Conservation (phyloP, 805 yeast genomes). For the Spathaspora sp. region DNA sequence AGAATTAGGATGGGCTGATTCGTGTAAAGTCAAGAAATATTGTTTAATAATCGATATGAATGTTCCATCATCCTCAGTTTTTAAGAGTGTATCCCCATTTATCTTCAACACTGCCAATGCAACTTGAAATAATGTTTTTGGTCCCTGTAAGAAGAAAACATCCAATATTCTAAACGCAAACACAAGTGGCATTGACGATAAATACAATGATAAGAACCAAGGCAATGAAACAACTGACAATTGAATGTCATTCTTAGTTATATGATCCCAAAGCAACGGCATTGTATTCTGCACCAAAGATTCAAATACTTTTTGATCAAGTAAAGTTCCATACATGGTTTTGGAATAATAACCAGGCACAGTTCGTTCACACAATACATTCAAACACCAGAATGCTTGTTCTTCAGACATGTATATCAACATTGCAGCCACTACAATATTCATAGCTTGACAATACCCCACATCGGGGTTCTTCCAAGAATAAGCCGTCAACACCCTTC, state of each 20-base stretch:
- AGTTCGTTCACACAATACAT: constrained; percentile 73
- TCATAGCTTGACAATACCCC: constrained; percentile 99
- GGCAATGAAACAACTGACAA: constrained; percentile 90
- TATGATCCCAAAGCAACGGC: constrained; percentile 86
- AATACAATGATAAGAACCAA: constrained; percentile 89
- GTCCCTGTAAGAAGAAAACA: constrained; percentile 85
- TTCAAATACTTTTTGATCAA: constrained; percentile 94
- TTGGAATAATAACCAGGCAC: constrained; percentile 96
- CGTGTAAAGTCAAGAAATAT: constrained; percentile 74
- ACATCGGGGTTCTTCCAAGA: constrained; percentile 97
- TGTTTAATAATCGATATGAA: constrained; percentile 82
- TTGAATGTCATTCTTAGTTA: constrained; percentile 77
- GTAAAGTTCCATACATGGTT: constrained; percentile 94
- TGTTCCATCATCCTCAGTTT: constrained; percentile 87
- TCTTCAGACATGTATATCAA: constrained; percentile 89
- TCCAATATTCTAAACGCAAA: constrained; percentile 91
- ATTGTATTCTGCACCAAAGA: constrained; percentile 82
- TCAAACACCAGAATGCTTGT: constrained; percentile 93
- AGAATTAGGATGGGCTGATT: constrained; percentile 73
- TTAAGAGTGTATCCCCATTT: constrained; percentile 79
- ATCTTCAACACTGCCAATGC: constrained; percentile 86
- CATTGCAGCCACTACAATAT: constrained; percentile 79
- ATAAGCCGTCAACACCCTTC: constrained; percentile 89
- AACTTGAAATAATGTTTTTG: constrained; percentile 85
- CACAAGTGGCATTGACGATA: constrained; percentile 91